Base-by-base conservation (phyloP, 345 rosid genomes). In the Acer campestre region DNA sequence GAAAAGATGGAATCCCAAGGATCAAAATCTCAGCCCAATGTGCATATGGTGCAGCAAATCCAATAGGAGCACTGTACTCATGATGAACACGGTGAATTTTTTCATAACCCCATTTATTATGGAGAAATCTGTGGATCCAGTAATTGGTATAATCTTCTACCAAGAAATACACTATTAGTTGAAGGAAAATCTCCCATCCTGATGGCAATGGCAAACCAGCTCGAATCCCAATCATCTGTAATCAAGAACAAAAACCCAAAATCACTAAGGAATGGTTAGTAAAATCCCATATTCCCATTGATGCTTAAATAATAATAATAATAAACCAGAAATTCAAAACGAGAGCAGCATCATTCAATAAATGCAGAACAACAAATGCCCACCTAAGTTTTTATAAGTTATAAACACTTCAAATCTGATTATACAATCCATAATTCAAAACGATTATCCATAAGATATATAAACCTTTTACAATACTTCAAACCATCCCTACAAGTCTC, bases 11-110 rank as follows among this genome's bases (percentile, higher is more conserved):
- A 78, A 96, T 90, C 20, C 97, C 98, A 18, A 96, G 95, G 81
- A 94, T 81, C 89, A 96, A 83, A 27, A 91, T 67, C 79, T 96
- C 98, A 65, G 90, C 93, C 99, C 99, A 96, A 86, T 96, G 99
- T 0, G 97, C 97, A 69, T 96, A 90, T 6, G 98, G 93, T 1
- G 97, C 97, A 2, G 98, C 97, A 79, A 83, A 94, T 14, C 91
- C 94, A 40, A 92, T 89, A 0, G 99, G 99, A 61, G 99, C 89
- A 10, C 93, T 71, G 77, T 89, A 92, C 81, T 95, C 97, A 76
- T 95, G 98, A 86, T 95, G 99, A 72, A 96, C 92, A 18, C 67
- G 67, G 81, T 96, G 98, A 79, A 96, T 91, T 71, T 94, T 96
- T 79, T 96, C 98, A 55, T 94, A 96, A 11, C 95, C 97, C 99